Percentiles rank a stretch among this genome's conserved stretches.
phyloP scores from a whole-genome alignment of 2,329 filamentous ascomycete species.

The Fusarium subglutinans region DNA sequence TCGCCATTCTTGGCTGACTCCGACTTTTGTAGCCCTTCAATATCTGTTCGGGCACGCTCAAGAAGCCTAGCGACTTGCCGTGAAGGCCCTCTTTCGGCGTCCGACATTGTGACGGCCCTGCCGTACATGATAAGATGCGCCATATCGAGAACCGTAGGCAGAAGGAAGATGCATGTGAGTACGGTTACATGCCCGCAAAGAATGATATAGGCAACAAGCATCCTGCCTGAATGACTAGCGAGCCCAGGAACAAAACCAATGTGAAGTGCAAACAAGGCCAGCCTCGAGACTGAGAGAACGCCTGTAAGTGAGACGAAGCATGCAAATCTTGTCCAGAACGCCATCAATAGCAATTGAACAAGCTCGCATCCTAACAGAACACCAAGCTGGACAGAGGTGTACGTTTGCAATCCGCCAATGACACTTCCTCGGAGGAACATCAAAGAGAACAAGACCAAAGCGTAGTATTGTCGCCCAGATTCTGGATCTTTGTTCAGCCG shows the following conservation, averaged over 20 bases:
- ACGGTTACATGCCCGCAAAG: slow-evolving; percentile 1
- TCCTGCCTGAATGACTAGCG: background rate
- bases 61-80: no score
- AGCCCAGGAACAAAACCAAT: slow-evolving; percentile 2
- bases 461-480: background rate
- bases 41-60: background rate
- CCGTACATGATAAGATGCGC: background rate
- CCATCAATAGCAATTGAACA: background rate
- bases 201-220: slow-evolving; percentile 7
- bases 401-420: slow-evolving; percentile 22
- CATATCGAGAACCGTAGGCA: background rate
- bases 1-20: rapidly evolving
- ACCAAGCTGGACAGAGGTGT: slow-evolving; percentile 1
- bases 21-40: background rate
- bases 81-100: background rate
- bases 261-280: slow-evolving; percentile 2
- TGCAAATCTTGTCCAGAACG: background rate
- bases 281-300: background rate
- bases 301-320: background rate
- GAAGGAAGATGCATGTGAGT: background rate
- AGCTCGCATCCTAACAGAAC: slow-evolving; percentile 20
- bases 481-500: no score
- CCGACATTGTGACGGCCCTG: background rate
- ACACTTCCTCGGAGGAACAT: slow-evolving; percentile 23
- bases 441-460: slow-evolving; percentile 18